These are phyloP conservation scores for Claviceps sp. DNA, from an alignment of 2,329 filamentous ascomycete genomes.

Conservation along the genomic window DNA sequence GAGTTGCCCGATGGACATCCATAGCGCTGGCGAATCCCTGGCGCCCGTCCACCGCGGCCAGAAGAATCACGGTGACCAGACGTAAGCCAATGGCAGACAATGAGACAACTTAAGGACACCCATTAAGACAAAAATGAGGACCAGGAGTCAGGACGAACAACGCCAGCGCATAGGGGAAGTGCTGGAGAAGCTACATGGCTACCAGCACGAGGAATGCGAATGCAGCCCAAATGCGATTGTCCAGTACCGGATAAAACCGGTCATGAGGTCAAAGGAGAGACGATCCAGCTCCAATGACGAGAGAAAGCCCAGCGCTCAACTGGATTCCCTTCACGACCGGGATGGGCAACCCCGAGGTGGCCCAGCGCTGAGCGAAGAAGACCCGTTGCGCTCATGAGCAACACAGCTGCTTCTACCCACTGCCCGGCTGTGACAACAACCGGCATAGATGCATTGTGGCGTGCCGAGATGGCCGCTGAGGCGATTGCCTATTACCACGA, in stretches of 20 bases:
- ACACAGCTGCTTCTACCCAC: conserved; percentile 59
- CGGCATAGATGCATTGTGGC: conserved; percentile 31
- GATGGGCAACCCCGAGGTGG: conserved; percentile 62
- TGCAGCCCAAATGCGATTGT: conserved; percentile 71
- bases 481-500: conserved; percentile 55
- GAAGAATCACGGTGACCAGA: conserved; percentile 46
- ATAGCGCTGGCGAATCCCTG: conserved; percentile 21
- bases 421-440: conserved; percentile 66
- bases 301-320: conserved; percentile 74
- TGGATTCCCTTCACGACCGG: conserved; percentile 93
- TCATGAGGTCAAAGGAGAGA: conserved; percentile 52
- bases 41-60: conserved; percentile 19
- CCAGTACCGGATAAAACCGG: conserved; percentile 56
- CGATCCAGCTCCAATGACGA: conserved; percentile 67
- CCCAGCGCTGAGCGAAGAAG: conserved; percentile 48
- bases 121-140: conserved; percentile 48
- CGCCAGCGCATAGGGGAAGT: conserved; percentile 65
- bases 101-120: conserved; percentile 19
- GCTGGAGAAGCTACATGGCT: conserved; percentile 48
- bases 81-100: conserved; percentile 35
- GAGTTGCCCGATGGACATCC: conserved; percentile 69
- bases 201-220: conserved; percentile 60
- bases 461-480: conserved; percentile 67
- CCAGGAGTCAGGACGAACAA: conserved; percentile 45
- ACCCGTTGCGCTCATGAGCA: conserved; percentile 67